phyloP scores from a whole-genome alignment of 2,329 filamentous ascomycete genomes.

The Exophiala sp. region DNA sequence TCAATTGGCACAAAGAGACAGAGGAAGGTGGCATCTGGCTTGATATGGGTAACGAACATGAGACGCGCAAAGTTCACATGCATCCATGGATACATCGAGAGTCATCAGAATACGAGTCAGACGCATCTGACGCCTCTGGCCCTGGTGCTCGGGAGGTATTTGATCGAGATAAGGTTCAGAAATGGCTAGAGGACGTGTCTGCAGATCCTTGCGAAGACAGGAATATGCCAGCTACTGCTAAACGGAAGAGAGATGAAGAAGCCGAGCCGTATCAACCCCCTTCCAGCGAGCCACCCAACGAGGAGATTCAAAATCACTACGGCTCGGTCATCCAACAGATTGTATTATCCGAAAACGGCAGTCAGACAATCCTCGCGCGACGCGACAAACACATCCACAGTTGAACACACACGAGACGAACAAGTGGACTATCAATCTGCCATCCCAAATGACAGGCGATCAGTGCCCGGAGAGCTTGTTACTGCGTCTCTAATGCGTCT shows the following conservation, averaged over 20 bases:
- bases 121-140: conserved; percentile 2
- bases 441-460: too few species aligned
- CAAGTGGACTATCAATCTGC: too few species aligned
- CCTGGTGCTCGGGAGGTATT: conserved; percentile 4
- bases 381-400: too few species aligned
- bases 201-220: conserved; percentile 1
- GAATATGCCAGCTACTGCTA: not conserved
- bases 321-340: too few species aligned
- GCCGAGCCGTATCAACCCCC: too few species aligned
- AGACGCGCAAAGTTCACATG: conserved; percentile 20
- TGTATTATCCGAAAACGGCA: too few species aligned
- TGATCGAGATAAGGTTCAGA: conserved; percentile 1
- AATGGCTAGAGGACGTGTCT: conserved; percentile 2
- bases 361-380: too few species aligned
- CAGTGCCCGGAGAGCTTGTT: too few species aligned
- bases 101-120: conserved; percentile 5
- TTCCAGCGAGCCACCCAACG: too few species aligned
- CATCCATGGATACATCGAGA: conserved; percentile 27
- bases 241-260: not conserved
- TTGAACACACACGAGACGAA: too few species aligned
- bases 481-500: too few species aligned
- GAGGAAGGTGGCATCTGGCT: conserved; percentile 29
- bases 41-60: conserved; percentile 23
- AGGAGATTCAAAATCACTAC: too few species aligned
- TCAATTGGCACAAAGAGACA: conserved; percentile 29